Base-by-base conservation (phyloP, 306 rosid genomes). In the Begonia loranthoides region DNA sequence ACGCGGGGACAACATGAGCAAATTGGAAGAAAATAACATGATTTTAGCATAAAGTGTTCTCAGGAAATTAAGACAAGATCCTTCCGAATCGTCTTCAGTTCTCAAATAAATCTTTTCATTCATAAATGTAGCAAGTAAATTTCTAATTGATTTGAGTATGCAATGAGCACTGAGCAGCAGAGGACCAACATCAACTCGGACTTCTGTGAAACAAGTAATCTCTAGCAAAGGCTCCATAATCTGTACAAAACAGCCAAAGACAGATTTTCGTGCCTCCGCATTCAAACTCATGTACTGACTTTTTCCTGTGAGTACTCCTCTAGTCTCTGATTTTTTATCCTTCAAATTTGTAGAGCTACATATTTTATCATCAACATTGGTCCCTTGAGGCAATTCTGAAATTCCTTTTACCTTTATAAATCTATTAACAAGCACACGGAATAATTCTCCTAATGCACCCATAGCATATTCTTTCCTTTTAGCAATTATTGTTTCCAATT, bases 181-280 rank as follows among this genome's bases (percentile, higher is more conserved):
- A 59, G 64, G 53, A 58, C 66, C 71, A 66, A 59, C 51, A 56
- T 67, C 73, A 21, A 45, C 51, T 60, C 64, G 62, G 52, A 56
- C 62, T 52, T 74, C 63, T 51, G 56, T 45, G 64, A 19, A 56
- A 44, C 70, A 56, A 60, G 63, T 59, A 45, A 69, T 57, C 65
- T 78, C 70, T 9, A 75, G 67, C 75, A 90, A 65, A 62, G 87
- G 97, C 62, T 90, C 95, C 87, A 82, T 72, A 55, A 80, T 57
- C 64, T 70, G 76, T 49, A 85, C 72, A 62, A 90, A 79, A 70
- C 79, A 82, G 59, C 74, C 79, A 65, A 68, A 66, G 60, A 85
- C 81, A 4, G 87, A 72, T 47, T 74, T 82, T 54, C 75, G 83
- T 60, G 69, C 73, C 57, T 73, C 94, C 15, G 68, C 65, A 64